Evolutionary conservation across 169 alveolate species (phyloP), one percentile per base, ranked within the genome.

Genomic region (Eimeria zaria): DNA sequence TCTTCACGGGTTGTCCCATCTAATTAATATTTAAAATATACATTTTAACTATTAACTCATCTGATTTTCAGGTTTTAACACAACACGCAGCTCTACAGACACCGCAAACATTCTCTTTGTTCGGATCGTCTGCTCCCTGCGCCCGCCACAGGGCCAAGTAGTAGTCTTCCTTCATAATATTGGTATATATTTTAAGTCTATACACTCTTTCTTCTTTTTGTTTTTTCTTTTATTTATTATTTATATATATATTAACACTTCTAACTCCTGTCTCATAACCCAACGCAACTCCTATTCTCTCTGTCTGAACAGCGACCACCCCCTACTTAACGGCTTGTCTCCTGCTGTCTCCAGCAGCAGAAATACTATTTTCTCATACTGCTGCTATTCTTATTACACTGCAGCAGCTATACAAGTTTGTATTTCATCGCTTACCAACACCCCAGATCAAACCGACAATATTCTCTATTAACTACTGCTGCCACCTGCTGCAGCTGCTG

Each of bases 401-500:
- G 76, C 14, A 2, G 16, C 76, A 22, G 16, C n/a, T n/a, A 2
- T 30, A 27, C 41, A 30, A 22, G 80, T 69, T 14, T 69, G 11
- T 18, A 39, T 12, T n/a, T n/a, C n/a, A n/a, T n/a, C n/a, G n/a
- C n/a, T n/a, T n/a, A n/a, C n/a, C n/a, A n/a, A n/a, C n/a, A n/a
- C n/a, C n/a, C n/a, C n/a, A n/a, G n/a, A 30, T 0, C 48, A 30
- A 12, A 39, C 48, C 22, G 48, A 39, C 80, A 30, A 9, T 46
- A 9, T 73, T 12, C 8, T 53, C 58, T 16, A 5, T 22, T 9
- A 16, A 12, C 48, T 36, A 20, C 85, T 20, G 24, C 60, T 18
- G 33, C 44, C 85, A 41, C 22, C 85, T 74, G 55, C 55, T 74
- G 41, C 85, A 41, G 60, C 60, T 74, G 85, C 85, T 73, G 55